Conservation (phyloP, 768 basidiomycete species). For the Crucibulum laeve region DNA sequence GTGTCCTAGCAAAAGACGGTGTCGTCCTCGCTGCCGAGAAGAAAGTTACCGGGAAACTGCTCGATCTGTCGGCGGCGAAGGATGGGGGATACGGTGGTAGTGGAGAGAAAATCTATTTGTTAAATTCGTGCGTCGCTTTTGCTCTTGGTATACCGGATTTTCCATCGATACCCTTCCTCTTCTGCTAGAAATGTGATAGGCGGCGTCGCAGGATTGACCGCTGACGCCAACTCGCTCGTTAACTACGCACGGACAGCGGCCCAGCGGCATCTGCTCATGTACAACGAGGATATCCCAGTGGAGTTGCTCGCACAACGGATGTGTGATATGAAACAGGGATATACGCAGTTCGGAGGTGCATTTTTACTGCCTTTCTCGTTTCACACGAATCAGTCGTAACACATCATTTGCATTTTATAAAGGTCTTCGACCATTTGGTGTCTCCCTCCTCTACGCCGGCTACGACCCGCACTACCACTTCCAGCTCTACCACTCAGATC, state of each 20-base stretch:
- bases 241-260: slow-evolving; percentile 91
- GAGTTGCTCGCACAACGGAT: slow-evolving; percentile 91
- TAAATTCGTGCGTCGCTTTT: slow-evolving; percentile 69
- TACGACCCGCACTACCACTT: slow-evolving; percentile 95
- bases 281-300: slow-evolving; percentile 98
- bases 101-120: slow-evolving; percentile 95
- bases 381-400: neutral
- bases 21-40: slow-evolving; percentile 94
- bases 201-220: slow-evolving; percentile 93
- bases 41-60: slow-evolving; percentile 96
- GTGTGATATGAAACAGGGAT: slow-evolving; percentile 98
- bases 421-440: slow-evolving; percentile 98
- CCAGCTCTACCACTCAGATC: slow-evolving; percentile 98
- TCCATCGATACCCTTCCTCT: slow-evolving; percentile 1
- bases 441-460: slow-evolving; percentile 94
- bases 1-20: slow-evolving; percentile 85
- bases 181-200: slow-evolving; percentile 82
- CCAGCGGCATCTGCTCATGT: slow-evolving; percentile 81
- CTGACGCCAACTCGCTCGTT: slow-evolving; percentile 96
- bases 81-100: slow-evolving; percentile 92
- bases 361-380: slow-evolving; percentile 1
- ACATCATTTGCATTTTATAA: slow-evolving; percentile 3
- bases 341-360: slow-evolving; percentile 93
- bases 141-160: slow-evolving; percentile 1
- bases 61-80: slow-evolving; percentile 84